These are phyloP conservation scores for Glycyrrhiza uralensis DNA, from an alignment of 306 rosid genomes.

Conservation along the genomic window DNA sequence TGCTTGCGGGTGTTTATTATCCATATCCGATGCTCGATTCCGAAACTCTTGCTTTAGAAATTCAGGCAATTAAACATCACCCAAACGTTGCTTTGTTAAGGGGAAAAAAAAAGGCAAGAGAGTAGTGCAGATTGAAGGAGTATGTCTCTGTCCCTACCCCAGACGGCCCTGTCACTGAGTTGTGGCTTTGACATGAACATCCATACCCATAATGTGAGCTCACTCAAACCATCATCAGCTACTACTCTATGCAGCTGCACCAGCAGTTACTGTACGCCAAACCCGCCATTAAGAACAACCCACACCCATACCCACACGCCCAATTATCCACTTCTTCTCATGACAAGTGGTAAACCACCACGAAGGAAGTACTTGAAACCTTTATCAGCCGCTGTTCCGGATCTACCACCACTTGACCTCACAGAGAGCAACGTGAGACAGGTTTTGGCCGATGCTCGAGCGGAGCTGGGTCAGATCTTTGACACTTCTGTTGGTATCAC, in stretches of 20 bases:
- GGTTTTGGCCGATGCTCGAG: slow-evolving; percentile 69
- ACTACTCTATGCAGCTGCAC: not conserved
- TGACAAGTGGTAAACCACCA: not conserved
- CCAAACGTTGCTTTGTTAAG: too few relatives aligned
- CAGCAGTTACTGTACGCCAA: not conserved
- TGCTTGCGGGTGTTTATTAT: not conserved
- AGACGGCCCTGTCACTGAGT: not conserved
- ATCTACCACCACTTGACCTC: slow-evolving; percentile 64
- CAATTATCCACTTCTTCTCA: slow-evolving; percentile 4
- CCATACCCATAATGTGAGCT: slow-evolving; percentile 6
- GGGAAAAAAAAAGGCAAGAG: not conserved
- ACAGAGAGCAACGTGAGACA: slow-evolving; percentile 66
- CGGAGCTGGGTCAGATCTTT: slow-evolving; percentile 68
- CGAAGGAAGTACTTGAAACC: slow-evolving; percentile 26
- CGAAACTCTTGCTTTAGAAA: not conserved
- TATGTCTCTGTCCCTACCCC: slow-evolving; percentile 35
- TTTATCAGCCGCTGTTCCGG: slow-evolving; percentile 40
- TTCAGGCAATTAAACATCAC: not conserved
- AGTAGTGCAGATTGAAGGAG: slow-evolving; percentile 3
- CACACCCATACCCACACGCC: not conserved
- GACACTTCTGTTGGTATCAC: slow-evolving; percentile 91
- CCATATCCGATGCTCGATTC: not conserved
- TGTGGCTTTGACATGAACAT: slow-evolving; percentile 6
- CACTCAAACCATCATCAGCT: slow-evolving; percentile 1
- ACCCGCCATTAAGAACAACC: not conserved